Percentiles rank a stretch among this genome's conserved stretches.
Conservation (phyloP, 495 filamentous ascomycete genomes). For the Penicillium macrosclerotiorum region DNA sequence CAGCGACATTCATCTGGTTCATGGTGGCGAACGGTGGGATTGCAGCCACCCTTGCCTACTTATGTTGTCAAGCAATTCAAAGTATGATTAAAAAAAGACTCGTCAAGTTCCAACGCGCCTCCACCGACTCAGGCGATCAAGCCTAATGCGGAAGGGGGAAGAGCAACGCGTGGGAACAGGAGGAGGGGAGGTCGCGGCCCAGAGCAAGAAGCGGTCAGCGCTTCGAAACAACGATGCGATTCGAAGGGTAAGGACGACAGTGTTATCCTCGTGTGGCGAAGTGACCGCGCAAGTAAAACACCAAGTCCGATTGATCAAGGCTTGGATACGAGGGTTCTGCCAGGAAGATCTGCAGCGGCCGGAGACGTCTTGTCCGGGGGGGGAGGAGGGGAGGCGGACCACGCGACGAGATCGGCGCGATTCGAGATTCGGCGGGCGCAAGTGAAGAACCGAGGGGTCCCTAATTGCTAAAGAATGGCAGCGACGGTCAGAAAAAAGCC, state of each 20-base stretch:
- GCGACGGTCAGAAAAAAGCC: slow-evolving; percentile 8
- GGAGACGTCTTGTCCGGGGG: slow-evolving; percentile 10
- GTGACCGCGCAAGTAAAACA: slow-evolving; percentile 6
- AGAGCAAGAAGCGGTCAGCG: slow-evolving; percentile 18
- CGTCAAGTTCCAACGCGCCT: slow-evolving; percentile 33
- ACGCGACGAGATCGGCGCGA: slow-evolving; percentile 61
- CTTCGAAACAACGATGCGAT: slow-evolving; percentile 8
- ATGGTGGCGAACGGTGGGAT: slow-evolving; percentile 49
- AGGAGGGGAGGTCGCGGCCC: not conserved
- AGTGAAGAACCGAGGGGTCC: slow-evolving; percentile 5
- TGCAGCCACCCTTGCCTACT: slow-evolving; percentile 41
- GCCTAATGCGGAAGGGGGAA: slow-evolving; percentile 30
- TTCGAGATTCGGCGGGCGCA: slow-evolving; percentile 40
- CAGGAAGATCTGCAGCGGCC: slow-evolving; percentile 11
- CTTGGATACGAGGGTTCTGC: slow-evolving; percentile 17
- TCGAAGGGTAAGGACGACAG: too few relatives aligned
- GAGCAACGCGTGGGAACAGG: slow-evolving; percentile 29
- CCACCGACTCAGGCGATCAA: slow-evolving; percentile 35
- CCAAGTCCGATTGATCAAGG: slow-evolving; percentile 1
- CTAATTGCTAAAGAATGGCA: slow-evolving; percentile 7
- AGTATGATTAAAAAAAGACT: slow-evolving; percentile 19
- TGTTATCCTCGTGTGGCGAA: slow-evolving; percentile 15
- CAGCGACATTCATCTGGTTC: slow-evolving; percentile 71
- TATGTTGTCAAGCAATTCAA: slow-evolving; percentile 24
- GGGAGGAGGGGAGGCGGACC: slow-evolving; percentile 9